Base-by-base conservation (phyloP, 2,329 filamentous ascomycete species). In the Aspergillus vadensis region DNA sequence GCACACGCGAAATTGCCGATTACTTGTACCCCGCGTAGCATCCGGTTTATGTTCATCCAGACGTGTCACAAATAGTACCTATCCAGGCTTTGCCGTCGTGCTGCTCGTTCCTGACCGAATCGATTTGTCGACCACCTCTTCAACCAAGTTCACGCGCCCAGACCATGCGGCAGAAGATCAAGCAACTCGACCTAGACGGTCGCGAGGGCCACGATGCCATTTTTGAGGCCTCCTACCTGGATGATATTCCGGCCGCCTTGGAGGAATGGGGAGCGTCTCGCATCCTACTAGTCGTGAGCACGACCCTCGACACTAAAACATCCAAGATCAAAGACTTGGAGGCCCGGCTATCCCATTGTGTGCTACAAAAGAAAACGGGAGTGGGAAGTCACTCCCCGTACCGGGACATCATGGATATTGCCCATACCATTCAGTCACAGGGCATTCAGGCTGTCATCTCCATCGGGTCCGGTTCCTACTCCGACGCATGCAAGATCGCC, bases 371-470 rank as follows among this genome's bases (percentile, higher is more conserved):
- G n/a, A 55, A 47, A 47, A 44, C 43, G 12, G 53, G 53, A 19
- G 53, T 55, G 41, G 53, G 53, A 15, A 55, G 25, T 44, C 53
- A 55, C 39, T 32, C 39, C n/a, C 53, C 53, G 9, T 55, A 55
- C 53, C 17, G n/a, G 17, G 53, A 55, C 39, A 44, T 47, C 25
- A 47, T 55, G 25, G 39, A 47, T 21, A 55, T 55, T 44, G 39
- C 53, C 17, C 53, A 47, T 25, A 55, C 32, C 12, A 17, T 55
- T 27, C 39, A 55, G 12, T 32, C 44, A 3, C 39, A 47, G 8
- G 39, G 47, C 25, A 55, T 38, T 9, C 25, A 55, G 15, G 39
- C 39, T 27, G 53, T 47, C 8, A 41, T 55, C 23, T 55, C 53
- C 5, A 55, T 55, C 17, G 53, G 53, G 5, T 55, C 53, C 3